These are phyloP conservation scores for Mycena amicta DNA, from an alignment of 768 basidiomycete species.

Conservation along the genomic window DNA sequence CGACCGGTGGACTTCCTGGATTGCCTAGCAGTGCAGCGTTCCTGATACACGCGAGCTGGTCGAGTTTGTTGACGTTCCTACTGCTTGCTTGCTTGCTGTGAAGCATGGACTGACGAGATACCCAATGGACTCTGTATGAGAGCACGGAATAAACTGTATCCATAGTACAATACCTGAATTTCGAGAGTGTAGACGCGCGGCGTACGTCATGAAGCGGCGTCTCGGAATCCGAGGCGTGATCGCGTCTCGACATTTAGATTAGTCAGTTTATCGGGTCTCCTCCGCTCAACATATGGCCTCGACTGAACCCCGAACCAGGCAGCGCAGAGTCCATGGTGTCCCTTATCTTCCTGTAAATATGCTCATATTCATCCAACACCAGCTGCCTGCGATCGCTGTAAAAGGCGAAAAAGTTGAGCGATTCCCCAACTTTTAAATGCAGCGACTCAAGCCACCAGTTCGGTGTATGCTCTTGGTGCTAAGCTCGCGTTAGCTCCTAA, in stretches of 20 bases:
- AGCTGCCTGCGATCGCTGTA: constrained; percentile 73
- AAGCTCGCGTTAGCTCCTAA: neutral
- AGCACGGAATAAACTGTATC: neutral
- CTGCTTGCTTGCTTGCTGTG: neutral
- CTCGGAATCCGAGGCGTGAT: too few relatives aligned
- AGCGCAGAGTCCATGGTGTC: too few relatives aligned
- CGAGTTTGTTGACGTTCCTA: neutral
- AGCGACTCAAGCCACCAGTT: constrained; percentile 11
- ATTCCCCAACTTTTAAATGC: neutral
- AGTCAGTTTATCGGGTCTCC: too few relatives aligned
- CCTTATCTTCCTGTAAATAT: neutral
- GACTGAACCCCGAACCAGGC: neutral
- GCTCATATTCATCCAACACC: constrained; percentile 36
- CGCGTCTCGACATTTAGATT: too few relatives aligned
- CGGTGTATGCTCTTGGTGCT: neutral
- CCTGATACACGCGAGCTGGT: neutral
- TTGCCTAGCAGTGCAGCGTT: neutral
- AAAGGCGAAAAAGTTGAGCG: constrained; percentile 67
- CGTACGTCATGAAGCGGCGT: too few relatives aligned
- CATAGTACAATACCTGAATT: neutral
- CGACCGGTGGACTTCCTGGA: neutral
- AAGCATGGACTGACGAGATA: neutral
- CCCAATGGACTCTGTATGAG: neutral
- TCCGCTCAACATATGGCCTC: too few relatives aligned
- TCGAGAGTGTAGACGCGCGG: too few relatives aligned